Evolutionary conservation across 345 rosid species (phyloP).

Genomic region (Hirschfeldia incana): DNA sequence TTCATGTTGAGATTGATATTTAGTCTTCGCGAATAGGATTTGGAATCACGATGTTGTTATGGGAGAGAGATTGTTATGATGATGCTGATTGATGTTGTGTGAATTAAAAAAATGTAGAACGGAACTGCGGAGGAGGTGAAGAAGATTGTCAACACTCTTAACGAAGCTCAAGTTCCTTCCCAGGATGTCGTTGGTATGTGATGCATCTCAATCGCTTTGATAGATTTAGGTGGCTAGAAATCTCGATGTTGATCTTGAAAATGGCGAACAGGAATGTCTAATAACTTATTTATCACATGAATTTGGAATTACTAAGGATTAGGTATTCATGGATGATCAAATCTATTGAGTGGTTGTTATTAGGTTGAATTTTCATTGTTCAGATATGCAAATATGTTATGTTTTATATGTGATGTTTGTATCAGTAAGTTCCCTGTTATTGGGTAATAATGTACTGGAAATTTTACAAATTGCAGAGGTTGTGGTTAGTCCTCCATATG

Average conservation of each 20-base stretch:
- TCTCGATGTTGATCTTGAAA: too few relatives aligned
- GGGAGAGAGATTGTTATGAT: not conserved
- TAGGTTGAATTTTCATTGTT: not conserved
- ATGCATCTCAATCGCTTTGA: too few relatives aligned
- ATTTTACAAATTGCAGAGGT: constrained; percentile 53
- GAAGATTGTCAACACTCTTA: constrained; percentile 73
- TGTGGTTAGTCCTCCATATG: constrained; percentile 85
- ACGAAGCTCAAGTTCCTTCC: constrained; percentile 69
- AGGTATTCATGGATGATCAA: too few relatives aligned
- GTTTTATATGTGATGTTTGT: not conserved
- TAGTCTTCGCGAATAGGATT: not conserved
- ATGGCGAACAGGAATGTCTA: too few relatives aligned
- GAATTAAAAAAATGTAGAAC: constrained; percentile 48
- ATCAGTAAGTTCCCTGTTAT: not conserved
- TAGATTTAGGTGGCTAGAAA: too few relatives aligned
- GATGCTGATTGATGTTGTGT: not conserved
- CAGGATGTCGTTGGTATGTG: constrained; percentile 73
- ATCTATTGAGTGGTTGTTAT: too few relatives aligned
- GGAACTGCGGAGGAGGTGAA: constrained; percentile 90
- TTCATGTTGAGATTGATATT: not conserved
- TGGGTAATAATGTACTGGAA: not conserved
- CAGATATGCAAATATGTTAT: not conserved
- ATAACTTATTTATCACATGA: too few relatives aligned
- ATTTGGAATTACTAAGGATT: too few relatives aligned
- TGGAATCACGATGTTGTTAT: not conserved